Base-by-base conservation (phyloP, 73 alveolate genomes). In the Halteria grandinella region DNA sequence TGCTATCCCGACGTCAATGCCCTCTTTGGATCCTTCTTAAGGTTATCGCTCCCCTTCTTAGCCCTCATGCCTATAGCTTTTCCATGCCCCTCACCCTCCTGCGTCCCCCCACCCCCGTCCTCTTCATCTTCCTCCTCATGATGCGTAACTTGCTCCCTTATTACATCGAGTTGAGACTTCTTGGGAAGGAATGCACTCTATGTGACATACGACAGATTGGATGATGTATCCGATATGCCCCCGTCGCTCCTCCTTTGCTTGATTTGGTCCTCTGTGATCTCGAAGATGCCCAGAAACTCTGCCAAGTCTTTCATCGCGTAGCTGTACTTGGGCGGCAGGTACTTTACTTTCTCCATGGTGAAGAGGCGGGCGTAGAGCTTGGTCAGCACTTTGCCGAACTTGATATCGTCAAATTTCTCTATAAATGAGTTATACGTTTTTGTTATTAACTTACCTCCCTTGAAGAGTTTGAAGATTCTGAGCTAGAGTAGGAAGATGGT, bases 241-340 rank as follows among this genome's bases (percentile, higher is more conserved):
- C 75, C 75, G 18, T 54, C 50, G 5, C 75, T 54, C n/a, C 75
- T 32, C 18, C 75, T 5, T 32, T 27, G 20, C 31, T 34, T 57
- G 4, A 57, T 57, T 32, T 57, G 32, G 18, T 57, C 75, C 75
- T 57, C 75, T 7, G 75, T 57, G 58, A 57, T 57, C 57, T 48
- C 80, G 28, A 29, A 29, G 1, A 80, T 37, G 7, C 80, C 90
- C 51, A 47, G 45, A 15, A 14, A 44, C 27, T 15, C 55, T 14
- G 87, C 87, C 5, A 75, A 25, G 28, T 75, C 87, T 37, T 59
- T 75, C 32, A 55, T 25, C 0, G 87, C 69, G 50, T 48, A 59
- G 31, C 72, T 37, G 57, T 29, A 75, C 36, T 59, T 75, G 0
- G 87, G 87, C 24, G 87, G 87, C 27, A 75, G 75, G 45, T 48